Conservation (phyloP, 2,329 filamentous ascomycete species). For the Fusarium sp. region DNA sequence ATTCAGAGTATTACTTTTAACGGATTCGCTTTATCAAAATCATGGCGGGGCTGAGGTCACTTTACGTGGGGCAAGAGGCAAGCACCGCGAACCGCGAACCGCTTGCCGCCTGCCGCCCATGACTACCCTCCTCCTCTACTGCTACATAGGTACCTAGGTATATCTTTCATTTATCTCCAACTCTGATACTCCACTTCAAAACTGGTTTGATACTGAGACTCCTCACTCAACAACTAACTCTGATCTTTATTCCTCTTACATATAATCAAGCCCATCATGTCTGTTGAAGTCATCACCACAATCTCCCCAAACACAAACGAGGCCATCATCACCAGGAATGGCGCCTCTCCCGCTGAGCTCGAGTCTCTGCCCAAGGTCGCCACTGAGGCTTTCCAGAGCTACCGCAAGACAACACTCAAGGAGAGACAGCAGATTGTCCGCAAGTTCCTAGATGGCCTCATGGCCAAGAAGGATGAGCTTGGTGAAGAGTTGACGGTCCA, state of each 20-base stretch:
- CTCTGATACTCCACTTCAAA: slow-evolving; percentile 40
- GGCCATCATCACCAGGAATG: slow-evolving; percentile 81
- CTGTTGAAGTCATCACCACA: slow-evolving; percentile 74
- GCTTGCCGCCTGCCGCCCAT: slow-evolving; percentile 35
- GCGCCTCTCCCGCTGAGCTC: slow-evolving; percentile 76
- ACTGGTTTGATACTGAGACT: slow-evolving; percentile 33
- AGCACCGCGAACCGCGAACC: slow-evolving; percentile 31
- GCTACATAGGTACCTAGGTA: background rate
- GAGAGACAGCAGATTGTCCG: slow-evolving; percentile 84
- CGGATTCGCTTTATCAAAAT: slow-evolving; percentile 8
- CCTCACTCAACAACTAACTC: slow-evolving; percentile 9
- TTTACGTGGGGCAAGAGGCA: slow-evolving; percentile 44
- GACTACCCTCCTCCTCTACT: background rate
- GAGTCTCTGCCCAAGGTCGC: slow-evolving; percentile 77
- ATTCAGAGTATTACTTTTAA: background rate
- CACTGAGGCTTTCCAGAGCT: slow-evolving; percentile 79
- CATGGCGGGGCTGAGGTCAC: slow-evolving; percentile 41
- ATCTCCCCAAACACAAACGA: slow-evolving; percentile 93
- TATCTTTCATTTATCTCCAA: slow-evolving; percentile 31
- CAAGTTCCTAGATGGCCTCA: slow-evolving; percentile 78
- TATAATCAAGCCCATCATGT: slow-evolving; percentile 58
- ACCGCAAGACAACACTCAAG: slow-evolving; percentile 77
- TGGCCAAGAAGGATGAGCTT: slow-evolving; percentile 79
- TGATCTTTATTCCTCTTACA: slow-evolving; percentile 5
- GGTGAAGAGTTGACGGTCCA: slow-evolving; percentile 89